Evolutionary conservation across 768 basidiomycete genomes (phyloP).

Genomic region (Mycena rebaudengoi): DNA sequence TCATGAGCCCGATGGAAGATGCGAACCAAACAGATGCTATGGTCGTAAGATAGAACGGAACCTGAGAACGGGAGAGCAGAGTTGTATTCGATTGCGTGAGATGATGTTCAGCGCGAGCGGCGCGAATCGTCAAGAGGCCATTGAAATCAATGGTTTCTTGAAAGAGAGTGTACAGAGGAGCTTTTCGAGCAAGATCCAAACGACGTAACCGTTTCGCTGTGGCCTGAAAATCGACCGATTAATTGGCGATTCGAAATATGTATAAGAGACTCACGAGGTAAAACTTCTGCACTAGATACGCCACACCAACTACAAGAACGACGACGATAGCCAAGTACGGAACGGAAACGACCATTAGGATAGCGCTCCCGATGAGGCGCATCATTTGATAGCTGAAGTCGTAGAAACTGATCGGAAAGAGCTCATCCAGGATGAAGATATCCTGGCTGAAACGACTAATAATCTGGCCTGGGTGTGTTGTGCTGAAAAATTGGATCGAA

Average conservation of each 20-base stretch:
- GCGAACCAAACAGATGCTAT: constrained; percentile 18
- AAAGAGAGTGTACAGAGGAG: constrained; percentile 58
- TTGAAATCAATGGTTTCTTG: constrained; percentile 21
- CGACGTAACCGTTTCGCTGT: constrained; percentile 56
- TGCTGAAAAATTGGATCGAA: constrained; percentile 68
- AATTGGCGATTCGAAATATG: background rate
- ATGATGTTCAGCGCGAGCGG: constrained; percentile 72
- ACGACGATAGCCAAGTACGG: constrained; percentile 68
- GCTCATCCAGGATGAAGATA: constrained; percentile 45
- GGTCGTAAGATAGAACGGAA: constrained; percentile 14
- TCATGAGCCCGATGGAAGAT: constrained; percentile 20
- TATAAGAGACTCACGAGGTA: constrained; percentile 51
- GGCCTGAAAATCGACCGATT: constrained; percentile 65
- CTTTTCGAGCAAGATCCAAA: constrained; percentile 9
- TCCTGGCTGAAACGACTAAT: constrained; percentile 58
- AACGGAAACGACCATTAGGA: constrained; percentile 60
- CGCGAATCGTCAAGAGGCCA: constrained; percentile 61
- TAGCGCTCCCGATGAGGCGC: constrained; percentile 57
- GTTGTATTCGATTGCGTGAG: background rate
- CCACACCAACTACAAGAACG: constrained; percentile 51
- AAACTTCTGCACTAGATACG: constrained; percentile 40
- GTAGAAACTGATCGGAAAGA: constrained; percentile 53
- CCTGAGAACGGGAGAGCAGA: constrained; percentile 10
- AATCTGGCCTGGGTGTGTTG: constrained; percentile 50
- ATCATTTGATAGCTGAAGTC: constrained; percentile 56